Evolutionary conservation across 176 grass and related monocot species (phyloP).

Genomic region (Elymus sibiricus): DNA sequence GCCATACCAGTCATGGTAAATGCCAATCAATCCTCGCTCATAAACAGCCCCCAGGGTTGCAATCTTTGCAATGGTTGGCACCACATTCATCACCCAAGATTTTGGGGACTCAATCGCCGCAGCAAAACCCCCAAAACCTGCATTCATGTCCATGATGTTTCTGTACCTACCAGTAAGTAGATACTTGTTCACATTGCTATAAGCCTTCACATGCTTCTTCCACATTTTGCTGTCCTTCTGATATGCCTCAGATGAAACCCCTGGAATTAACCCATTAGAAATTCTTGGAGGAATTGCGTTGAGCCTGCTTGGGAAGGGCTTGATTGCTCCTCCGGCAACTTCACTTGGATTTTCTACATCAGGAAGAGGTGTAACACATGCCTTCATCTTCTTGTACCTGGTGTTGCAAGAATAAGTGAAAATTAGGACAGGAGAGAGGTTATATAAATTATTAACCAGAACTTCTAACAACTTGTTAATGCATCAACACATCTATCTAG

Average conservation of each 20-base stretch:
- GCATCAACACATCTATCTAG: neutral
- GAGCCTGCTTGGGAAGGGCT: slow-evolving; percentile 78
- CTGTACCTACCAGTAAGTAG: slow-evolving; percentile 73
- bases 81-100: slow-evolving; percentile 93
- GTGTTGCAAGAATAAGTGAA: neutral
- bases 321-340: slow-evolving; percentile 69
- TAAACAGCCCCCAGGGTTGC: slow-evolving; percentile 72
- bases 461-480: neutral
- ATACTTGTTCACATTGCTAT: slow-evolving; percentile 80
- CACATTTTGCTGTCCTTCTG: slow-evolving; percentile 73
- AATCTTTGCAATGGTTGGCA: slow-evolving; percentile 58
- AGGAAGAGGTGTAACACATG: slow-evolving; percentile 81
- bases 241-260: slow-evolving; percentile 59
- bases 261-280: slow-evolving; percentile 53
- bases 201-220: slow-evolving; percentile 80
- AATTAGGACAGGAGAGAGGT: neutral
- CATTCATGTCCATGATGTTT: slow-evolving; percentile 96
- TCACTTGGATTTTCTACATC: slow-evolving; percentile 52
- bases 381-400: slow-evolving; percentile 83
- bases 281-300: slow-evolving; percentile 80
- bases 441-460: neutral
- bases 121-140: slow-evolving; percentile 71
- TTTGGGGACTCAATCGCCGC: slow-evolving; percentile 66
- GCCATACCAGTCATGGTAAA: slow-evolving; percentile 86
- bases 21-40: slow-evolving; percentile 82